Evolutionary conservation across 345 rosid species (phyloP).

Genomic region (Salix brachista): DNA sequence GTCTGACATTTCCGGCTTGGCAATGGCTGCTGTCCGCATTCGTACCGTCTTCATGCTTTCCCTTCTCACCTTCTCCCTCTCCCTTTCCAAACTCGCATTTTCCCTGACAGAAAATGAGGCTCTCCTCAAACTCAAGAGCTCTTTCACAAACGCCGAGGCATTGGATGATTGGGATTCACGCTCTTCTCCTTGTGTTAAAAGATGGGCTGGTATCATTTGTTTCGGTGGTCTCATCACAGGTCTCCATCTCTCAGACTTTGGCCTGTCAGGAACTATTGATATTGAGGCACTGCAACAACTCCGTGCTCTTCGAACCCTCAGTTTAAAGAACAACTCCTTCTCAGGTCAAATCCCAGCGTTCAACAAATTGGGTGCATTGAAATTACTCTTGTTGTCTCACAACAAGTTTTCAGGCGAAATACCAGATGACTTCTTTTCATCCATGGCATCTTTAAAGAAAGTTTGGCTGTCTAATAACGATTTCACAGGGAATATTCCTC

Average conservation of each 20-base stretch:
- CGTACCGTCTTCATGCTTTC: background rate
- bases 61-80: conserved; percentile 14
- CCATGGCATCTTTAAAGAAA: conserved; percentile 32
- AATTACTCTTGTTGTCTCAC: conserved; percentile 16
- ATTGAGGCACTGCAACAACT: conserved; percentile 17
- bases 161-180: conserved; percentile 17
- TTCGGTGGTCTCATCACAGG: conserved; percentile 14
- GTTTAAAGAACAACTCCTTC: conserved; percentile 21
- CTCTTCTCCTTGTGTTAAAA: conserved; percentile 13
- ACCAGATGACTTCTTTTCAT: conserved; percentile 11
- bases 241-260: conserved; percentile 17
- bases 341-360: conserved; percentile 23
- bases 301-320: conserved; percentile 19
- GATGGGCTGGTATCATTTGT: conserved; percentile 24
- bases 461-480: conserved; percentile 21
- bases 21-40: conserved; percentile 53
- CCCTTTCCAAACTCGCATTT: background rate
- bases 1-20: conserved; percentile 22
- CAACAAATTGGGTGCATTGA: conserved; percentile 23
- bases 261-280: conserved; percentile 23
- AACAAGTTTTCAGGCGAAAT: conserved; percentile 24
- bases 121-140: conserved; percentile 20
- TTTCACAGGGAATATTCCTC: conserved; percentile 24
- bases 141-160: conserved; percentile 4
- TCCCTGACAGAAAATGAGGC: conserved; percentile 21